A percentile compares a stretch with the other conserved stretches of the same genome.
Conservation (phyloP, 148 eudicot species). For the Nepenthes gracilis region DNA sequence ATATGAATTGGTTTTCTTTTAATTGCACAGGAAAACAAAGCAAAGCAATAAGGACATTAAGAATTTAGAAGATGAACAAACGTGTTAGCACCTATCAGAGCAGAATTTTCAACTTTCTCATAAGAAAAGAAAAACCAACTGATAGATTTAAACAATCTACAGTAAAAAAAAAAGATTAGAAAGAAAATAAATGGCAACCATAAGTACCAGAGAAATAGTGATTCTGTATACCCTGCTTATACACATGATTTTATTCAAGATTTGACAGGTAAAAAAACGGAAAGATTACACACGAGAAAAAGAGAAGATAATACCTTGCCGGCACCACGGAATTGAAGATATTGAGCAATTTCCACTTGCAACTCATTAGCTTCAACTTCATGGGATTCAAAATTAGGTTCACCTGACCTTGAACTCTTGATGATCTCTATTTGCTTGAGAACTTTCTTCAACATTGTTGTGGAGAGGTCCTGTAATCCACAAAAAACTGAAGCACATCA, state of each 20-base stretch:
- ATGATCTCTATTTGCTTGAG: constrained; percentile 71
- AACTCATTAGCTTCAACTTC: constrained; percentile 84
- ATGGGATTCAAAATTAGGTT: constrained; percentile 79
- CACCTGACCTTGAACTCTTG: constrained; percentile 77
- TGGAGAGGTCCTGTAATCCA: constrained; percentile 55
- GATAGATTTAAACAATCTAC: too few relatives aligned
- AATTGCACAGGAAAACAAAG: too few relatives aligned
- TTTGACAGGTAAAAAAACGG: not conserved
- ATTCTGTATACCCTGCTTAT: too few relatives aligned
- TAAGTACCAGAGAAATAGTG: too few relatives aligned
- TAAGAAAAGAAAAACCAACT: too few relatives aligned
- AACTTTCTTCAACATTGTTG: constrained; percentile 64
- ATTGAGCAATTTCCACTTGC: constrained; percentile 69
- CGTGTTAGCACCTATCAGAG: too few relatives aligned
- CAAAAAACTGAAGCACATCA: constrained; percentile 1
- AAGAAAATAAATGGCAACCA: too few relatives aligned
- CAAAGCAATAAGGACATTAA: too few relatives aligned
- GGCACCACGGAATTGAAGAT: constrained; percentile 74
- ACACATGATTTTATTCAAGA: not conserved
- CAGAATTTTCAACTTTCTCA: too few relatives aligned
- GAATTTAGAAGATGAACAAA: too few relatives aligned
- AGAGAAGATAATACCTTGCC: constrained; percentile 50
- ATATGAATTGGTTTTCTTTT: too few relatives aligned
- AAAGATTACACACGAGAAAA: not conserved
- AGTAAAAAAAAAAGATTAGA: too few relatives aligned